Base-by-base conservation (phyloP, 176 grass and related monocot genomes). In the Musa beccarii region DNA sequence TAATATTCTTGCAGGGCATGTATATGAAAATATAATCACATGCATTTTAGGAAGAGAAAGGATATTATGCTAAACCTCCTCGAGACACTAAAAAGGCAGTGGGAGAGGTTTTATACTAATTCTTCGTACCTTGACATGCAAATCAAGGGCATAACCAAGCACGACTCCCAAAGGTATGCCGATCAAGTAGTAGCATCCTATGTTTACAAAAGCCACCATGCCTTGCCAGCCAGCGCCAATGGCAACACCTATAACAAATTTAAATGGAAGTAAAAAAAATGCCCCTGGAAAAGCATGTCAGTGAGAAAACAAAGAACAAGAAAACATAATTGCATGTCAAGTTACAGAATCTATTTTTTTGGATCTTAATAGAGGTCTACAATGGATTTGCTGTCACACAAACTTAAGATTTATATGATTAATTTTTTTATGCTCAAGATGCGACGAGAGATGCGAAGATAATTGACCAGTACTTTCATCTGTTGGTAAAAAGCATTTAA, bases 101-200 rank as follows among this genome's bases (percentile, higher is more conserved):
- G 34, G 34, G 34, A 43, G 34, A 43, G 34, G 34, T 43, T 4
- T 43, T 43, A 43, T 43, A 43, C 34, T 43, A 16, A 28, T 10
- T 66, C 16, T 54, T 28, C 34, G 53, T 71, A 93, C 90, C 86
- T 91, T 86, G 0, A 91, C 90, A 80, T 89, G 82, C 54, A 73
- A 73, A n/a, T 83, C 79, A 25, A 91, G 8, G 2, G 77, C 24
- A 66, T 97, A 97, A 67, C 90, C 94, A 69, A 98, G 82, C 2
- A 89, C 23, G 14, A 49, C 68, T 17, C 94, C 88, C n/a, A 98
- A 69, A 74, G 94, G 90, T 63, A 98, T 84, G 7, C 90, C 90
- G 11, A 98, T 83, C 20, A 93, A 29, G 78, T 98, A 98, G 61
- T 98, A 98, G 2, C 90, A 84, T 51, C 88, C 74, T 59, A 98